Base-by-base conservation (phyloP, 352 stramenopile species). In the Phytophthora pinifolia region DNA sequence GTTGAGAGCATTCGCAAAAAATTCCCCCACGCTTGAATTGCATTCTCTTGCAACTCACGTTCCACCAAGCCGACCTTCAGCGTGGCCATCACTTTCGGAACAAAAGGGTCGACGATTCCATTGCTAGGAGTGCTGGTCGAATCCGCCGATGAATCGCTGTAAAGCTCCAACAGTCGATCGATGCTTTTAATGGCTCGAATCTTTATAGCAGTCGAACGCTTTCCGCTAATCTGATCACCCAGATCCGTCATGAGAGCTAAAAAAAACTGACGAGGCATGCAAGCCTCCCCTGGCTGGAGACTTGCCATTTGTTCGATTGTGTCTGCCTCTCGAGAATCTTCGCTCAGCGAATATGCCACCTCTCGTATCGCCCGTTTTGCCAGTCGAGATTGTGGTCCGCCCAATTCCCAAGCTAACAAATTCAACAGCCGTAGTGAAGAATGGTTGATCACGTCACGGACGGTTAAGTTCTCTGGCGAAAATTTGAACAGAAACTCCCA, bases 21-120 rank as follows among this genome's bases (percentile, higher is more conserved):
- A 31, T 70, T 86, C n/a, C 58, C 71, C 84, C 84, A 96, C 2
- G 78, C 82, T 25, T 74, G 54, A 48, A 92, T 86, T 8, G 76
- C 78, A 63, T 86, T 54, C 27, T 76, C 67, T 58, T 83, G 70
- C 36, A 94, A 58, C 17, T 72, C 62, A 17, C 38, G 48, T 36
- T 94, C 84, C 27, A 60, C 62, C 7, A 93, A 55, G 20, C 77
- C 83, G 7, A 91, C 71, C 54, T 96, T 96, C 4, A 96, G 63
- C 17, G 84, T 94, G 18, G 84, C 86, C 86, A 96, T 96, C 32
- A 96, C 83, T 60, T 96, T 96, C 2, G 86, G 86, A 13, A 96
- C 74, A 62, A 91, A 96, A 15, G 81, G 58, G 54, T 96, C 86
- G 9, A 96, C 61, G 14, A 79, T 58, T 31, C 84, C 81, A 54